phyloP scores from a whole-genome alignment of 2,329 filamentous ascomycete species.

The Beauveria rudraprayagi region DNA sequence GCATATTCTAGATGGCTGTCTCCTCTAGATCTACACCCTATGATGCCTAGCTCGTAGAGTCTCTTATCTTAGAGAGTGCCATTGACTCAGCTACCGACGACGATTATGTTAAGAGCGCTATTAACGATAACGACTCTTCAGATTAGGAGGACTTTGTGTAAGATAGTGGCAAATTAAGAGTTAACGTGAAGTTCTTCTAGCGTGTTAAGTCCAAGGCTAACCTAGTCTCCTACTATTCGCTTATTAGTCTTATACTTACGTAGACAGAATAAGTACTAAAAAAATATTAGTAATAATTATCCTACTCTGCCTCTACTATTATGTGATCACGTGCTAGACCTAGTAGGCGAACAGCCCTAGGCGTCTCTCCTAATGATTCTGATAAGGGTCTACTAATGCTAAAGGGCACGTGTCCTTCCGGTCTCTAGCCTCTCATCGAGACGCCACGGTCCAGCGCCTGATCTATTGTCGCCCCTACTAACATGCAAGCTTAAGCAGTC shows the following conservation, averaged over 20 bases:
- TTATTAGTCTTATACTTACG: slow-evolving; percentile 81
- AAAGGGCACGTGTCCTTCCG: slow-evolving; percentile 45
- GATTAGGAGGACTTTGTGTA: slow-evolving; percentile 51
- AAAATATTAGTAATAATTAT: slow-evolving; percentile 57
- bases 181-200: slow-evolving; percentile 79
- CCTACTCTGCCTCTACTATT: slow-evolving; percentile 62
- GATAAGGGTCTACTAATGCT: slow-evolving; percentile 57
- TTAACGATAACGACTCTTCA: slow-evolving; percentile 58
- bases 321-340: no score
- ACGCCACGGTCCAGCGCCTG: slow-evolving; percentile 60
- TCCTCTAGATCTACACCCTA: slow-evolving; percentile 69
- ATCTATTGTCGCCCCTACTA: slow-evolving; percentile 68
- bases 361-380: slow-evolving; percentile 48
- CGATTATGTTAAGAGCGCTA: slow-evolving; percentile 71
- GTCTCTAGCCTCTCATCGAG: slow-evolving; percentile 49
- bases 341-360: slow-evolving; percentile 26
- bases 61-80: slow-evolving; percentile 34
- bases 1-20: slow-evolving; percentile 44
- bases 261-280: slow-evolving; percentile 61
- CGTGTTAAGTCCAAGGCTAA: slow-evolving; percentile 83
- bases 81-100: slow-evolving; percentile 54
- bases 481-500: slow-evolving; percentile 57
- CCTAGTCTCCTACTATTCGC: slow-evolving; percentile 73
- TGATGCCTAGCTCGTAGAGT: slow-evolving; percentile 37
- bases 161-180: slow-evolving; percentile 74